These are phyloP conservation scores for Candida hungchunana DNA, from an alignment of 805 yeast genomes.

Conservation along the genomic window DNA sequence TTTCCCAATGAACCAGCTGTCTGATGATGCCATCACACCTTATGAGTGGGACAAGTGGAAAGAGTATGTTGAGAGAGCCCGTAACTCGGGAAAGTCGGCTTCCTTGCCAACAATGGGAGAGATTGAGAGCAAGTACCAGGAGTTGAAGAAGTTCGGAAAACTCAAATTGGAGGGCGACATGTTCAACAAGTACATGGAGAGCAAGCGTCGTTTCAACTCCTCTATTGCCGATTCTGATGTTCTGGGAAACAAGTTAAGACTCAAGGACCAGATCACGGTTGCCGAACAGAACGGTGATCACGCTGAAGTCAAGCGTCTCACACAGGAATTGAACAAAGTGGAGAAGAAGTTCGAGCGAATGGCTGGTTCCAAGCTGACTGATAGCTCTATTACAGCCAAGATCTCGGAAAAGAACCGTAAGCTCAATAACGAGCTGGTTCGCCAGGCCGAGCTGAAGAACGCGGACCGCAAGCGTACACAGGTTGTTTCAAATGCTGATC, in stretches of 20 bases:
- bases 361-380: slow-evolving; percentile 32
- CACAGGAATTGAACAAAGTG: slow-evolving; percentile 31
- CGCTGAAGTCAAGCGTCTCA: slow-evolving; percentile 37
- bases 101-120: slow-evolving; percentile 60
- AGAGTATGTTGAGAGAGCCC: slow-evolving; percentile 54
- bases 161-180: slow-evolving; percentile 67
- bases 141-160: slow-evolving; percentile 57
- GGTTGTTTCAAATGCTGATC: slow-evolving; percentile 55
- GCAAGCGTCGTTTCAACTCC: slow-evolving; percentile 60
- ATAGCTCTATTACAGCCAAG: slow-evolving; percentile 30
- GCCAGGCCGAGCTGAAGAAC: slow-evolving; percentile 72
- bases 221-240: slow-evolving; percentile 63
- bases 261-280: slow-evolving; percentile 69
- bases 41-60: slow-evolving; percentile 74
- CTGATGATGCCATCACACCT: slow-evolving; percentile 67
- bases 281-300: slow-evolving; percentile 51
- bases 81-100: slow-evolving; percentile 25
- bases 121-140: slow-evolving; percentile 58
- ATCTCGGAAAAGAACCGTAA: slow-evolving; percentile 63
- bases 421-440: slow-evolving; percentile 68
- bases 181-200: slow-evolving; percentile 72
- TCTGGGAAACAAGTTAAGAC: slow-evolving; percentile 66
- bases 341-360: slow-evolving; percentile 32
- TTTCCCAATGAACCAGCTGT: slow-evolving; percentile 73
- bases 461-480: slow-evolving; percentile 47